Evolutionary conservation across 345 rosid species (phyloP).

Genomic region (Linum tenue): DNA sequence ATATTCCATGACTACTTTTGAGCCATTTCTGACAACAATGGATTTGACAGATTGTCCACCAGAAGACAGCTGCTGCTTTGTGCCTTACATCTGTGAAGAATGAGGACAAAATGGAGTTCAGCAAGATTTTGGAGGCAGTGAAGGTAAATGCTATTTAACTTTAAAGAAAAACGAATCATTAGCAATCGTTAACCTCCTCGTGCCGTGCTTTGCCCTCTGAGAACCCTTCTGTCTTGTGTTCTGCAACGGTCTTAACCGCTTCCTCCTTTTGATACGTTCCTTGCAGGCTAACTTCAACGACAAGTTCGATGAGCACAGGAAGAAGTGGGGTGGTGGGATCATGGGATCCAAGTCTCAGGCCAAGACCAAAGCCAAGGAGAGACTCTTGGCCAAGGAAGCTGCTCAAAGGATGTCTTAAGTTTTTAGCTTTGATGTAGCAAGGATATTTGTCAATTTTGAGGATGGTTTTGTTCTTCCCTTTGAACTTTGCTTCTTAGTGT

Average conservation of each 20-base stretch:
- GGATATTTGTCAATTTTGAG: too few relatives aligned
- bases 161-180: too few relatives aligned
- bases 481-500: too few relatives aligned
- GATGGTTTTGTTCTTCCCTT: too few relatives aligned
- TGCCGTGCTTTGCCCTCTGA: too few relatives aligned
- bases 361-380: too few relatives aligned
- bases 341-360: conserved; percentile 69
- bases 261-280: too few relatives aligned
- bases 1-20: not conserved
- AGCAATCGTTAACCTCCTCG: too few relatives aligned
- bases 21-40: not conserved
- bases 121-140: conserved; percentile 23
- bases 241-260: conserved; percentile 28
- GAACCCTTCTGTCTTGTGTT: conserved; percentile 19
- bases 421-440: too few relatives aligned
- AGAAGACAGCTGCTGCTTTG: conserved; percentile 63
- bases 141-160: conserved; percentile 30
- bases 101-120: conserved; percentile 61
- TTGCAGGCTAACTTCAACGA: too few relatives aligned
- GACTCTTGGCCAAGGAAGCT: conserved; percentile 45
- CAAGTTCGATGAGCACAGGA: conserved; percentile 35
- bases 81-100: conserved; percentile 70
- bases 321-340: conserved; percentile 82
- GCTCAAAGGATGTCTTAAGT: conserved; percentile 64
- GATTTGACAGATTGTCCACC: conserved; percentile 46